Evolutionary conservation across 2,329 filamentous ascomycete genomes (phyloP).

Genomic region (Aplosporella prunicola): DNA sequence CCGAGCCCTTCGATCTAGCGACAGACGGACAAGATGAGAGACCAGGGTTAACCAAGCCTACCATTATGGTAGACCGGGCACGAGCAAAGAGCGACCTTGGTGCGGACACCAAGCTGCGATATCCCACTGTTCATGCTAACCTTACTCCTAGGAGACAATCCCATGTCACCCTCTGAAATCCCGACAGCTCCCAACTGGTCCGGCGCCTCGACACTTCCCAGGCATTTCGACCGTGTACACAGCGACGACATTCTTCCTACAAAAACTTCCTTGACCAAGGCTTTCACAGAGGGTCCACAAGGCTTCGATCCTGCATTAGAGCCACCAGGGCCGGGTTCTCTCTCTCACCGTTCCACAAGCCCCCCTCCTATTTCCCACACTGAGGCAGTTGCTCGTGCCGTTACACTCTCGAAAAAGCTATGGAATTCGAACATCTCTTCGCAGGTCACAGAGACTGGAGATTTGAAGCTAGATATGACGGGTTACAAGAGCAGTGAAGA

Average conservation of each 20-base stretch:
- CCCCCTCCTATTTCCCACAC: conserved; percentile 61
- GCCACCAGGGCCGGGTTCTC: conserved; percentile 17
- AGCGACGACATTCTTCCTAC: conserved; percentile 43
- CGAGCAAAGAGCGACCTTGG: conserved; percentile 40
- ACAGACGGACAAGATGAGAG: conserved; percentile 18
- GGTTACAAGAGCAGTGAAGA: conserved; percentile 92
- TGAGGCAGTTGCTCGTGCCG: conserved; percentile 75
- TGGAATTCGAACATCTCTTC: conserved; percentile 86
- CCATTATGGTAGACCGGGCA: too few relatives aligned
- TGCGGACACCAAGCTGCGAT: conserved; percentile 22
- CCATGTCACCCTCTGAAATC: conserved; percentile 19
- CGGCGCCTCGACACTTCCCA: conserved; percentile 17
- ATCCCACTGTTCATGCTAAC: conserved; percentile 1
- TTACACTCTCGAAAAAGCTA: conserved; percentile 76
- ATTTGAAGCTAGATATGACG: conserved; percentile 97
- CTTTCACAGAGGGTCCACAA: conserved; percentile 15
- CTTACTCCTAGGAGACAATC: conserved; percentile 2
- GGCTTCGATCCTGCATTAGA: conserved; percentile 24
- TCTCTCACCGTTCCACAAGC: conserved; percentile 54
- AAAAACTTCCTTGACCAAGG: conserved; percentile 28
- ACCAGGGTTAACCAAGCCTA: conserved; percentile 15
- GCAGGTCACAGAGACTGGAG: conserved; percentile 82
- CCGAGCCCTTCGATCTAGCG: conserved; percentile 61
- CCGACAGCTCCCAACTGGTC: conserved; percentile 27
- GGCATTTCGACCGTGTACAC: background rate